phyloP scores from a whole-genome alignment of 371 early-diverging fungal genomes.

The Actinomucor elegans region DNA sequence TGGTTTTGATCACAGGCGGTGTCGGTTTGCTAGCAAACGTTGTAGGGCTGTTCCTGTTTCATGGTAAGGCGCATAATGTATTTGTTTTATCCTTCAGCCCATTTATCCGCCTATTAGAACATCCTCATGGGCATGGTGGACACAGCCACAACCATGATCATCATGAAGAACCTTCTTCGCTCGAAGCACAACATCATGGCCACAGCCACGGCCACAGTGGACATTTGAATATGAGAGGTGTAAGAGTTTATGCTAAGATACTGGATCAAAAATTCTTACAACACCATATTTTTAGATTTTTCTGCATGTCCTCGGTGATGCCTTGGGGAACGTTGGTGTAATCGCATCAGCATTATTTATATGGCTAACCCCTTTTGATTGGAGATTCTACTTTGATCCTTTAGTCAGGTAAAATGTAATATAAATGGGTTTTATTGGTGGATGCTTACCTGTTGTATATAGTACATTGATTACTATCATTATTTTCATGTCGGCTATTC shows the following conservation, averaged over 20 bases:
- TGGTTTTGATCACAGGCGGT: conserved; percentile 82
- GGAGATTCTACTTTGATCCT: conserved; percentile 84
- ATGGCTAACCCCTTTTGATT: conserved; percentile 64
- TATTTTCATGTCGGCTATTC: conserved; percentile 39
- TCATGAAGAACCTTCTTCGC: neutral
- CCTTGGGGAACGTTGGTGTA: conserved; percentile 91
- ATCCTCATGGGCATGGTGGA: conserved; percentile 31
- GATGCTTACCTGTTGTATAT: neutral
- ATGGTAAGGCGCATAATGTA: conserved; percentile 37
- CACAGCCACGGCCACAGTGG: conserved; percentile 43
- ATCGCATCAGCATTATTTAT: conserved; percentile 83
- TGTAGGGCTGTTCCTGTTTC: conserved; percentile 79
- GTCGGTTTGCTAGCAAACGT: conserved; percentile 86
- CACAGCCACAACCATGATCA: conserved; percentile 39
- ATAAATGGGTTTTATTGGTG: too few species aligned
- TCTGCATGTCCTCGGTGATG: conserved; percentile 94
- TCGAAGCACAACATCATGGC: conserved; percentile 5
- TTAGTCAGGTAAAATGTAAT: conserved; percentile 37
- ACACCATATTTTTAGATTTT: conserved; percentile 56
- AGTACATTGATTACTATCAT: conserved; percentile 40
- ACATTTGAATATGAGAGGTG: conserved; percentile 88
- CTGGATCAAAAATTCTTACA: neutral
- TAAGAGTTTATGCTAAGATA: conserved; percentile 7
- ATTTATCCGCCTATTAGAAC: neutral
- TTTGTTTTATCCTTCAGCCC: neutral